A percentile compares a stretch with the other conserved stretches of the same genome.
Evolutionary conservation across 1,284 basidiomycete genomes (phyloP).

Genomic region (Stereum hirsutum): DNA sequence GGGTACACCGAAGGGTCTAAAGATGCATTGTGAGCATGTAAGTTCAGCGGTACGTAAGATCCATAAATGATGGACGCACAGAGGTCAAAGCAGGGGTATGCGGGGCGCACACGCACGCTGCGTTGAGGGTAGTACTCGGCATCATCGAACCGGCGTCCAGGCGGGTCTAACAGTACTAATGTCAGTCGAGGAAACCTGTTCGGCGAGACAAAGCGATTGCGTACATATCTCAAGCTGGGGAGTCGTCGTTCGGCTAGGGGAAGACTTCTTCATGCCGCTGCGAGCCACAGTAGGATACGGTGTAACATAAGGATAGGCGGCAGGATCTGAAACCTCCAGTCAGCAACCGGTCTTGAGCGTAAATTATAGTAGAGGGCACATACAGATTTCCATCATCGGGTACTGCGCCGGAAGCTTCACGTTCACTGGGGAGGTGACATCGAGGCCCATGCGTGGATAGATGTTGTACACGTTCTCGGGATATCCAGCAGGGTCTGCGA

Average conservation of each 20-base stretch:
- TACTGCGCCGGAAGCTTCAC: constrained; percentile 3
- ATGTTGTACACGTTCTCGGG: too few relatives aligned
- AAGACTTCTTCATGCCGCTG: background rate
- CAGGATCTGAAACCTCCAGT: background rate
- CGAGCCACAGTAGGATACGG: background rate
- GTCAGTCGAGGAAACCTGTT: background rate
- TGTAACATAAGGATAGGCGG: background rate
- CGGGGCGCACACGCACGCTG: background rate
- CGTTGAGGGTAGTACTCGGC: background rate
- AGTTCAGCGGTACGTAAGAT: constrained; percentile 1
- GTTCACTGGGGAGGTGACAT: too few relatives aligned
- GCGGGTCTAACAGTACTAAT: constrained; percentile 2
- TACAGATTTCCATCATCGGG: constrained; percentile 8
- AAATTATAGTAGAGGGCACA: background rate
- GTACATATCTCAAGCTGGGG: background rate
- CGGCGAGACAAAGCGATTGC: background rate
- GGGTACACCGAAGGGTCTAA: constrained; percentile 12
- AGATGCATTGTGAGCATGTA: too few relatives aligned
- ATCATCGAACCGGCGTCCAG: background rate
- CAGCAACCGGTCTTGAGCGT: background rate
- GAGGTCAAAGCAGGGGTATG: constrained; percentile 9
- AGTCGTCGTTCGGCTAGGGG: background rate
- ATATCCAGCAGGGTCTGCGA: too few relatives aligned
- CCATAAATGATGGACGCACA: constrained; percentile 1
- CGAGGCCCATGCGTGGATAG: too few relatives aligned